phyloP scores from a whole-genome alignment of 768 basidiomycete genomes.

The Phlebiopsis gigantea region DNA sequence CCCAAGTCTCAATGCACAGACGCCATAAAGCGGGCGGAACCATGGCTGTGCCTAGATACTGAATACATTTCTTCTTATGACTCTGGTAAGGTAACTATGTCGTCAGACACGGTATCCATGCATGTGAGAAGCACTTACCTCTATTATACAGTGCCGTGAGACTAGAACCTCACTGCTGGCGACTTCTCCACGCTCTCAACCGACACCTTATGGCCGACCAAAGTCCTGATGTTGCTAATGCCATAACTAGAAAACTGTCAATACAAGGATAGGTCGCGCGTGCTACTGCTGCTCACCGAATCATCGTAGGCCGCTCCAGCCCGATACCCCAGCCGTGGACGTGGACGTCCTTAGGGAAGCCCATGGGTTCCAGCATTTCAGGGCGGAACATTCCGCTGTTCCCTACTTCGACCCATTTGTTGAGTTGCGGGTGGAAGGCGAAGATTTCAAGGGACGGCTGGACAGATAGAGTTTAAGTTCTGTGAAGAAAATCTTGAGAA shows the following conservation, averaged over 20 bases:
- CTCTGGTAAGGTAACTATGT: not conserved
- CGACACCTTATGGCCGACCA: slow-evolving; percentile 96
- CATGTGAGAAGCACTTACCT: not conserved
- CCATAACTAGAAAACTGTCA: slow-evolving; percentile 60
- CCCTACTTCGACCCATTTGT: slow-evolving; percentile 96
- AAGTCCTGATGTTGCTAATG: slow-evolving; percentile 93
- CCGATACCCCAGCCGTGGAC: slow-evolving; percentile 97
- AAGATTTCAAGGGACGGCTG: slow-evolving; percentile 97
- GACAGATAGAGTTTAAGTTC: not conserved
- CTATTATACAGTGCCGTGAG: slow-evolving; percentile 10
- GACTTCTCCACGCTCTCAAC: slow-evolving; percentile 86
- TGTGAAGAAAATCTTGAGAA: not conserved
- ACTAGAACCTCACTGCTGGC: slow-evolving; percentile 85
- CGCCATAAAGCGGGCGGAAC: not conserved
- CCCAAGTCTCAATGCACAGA: not conserved
- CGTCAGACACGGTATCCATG: not conserved
- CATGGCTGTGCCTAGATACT: not conserved
- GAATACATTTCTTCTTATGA: not conserved
- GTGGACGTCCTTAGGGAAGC: slow-evolving; percentile 92
- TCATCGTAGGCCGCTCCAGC: slow-evolving; percentile 97
- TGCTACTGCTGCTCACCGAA: slow-evolving; percentile 55
- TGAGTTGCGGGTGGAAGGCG: slow-evolving; percentile 91
- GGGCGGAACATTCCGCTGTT: slow-evolving; percentile 99
- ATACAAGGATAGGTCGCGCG: not conserved
- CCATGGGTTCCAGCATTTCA: slow-evolving; percentile 99